phyloP scores from a whole-genome alignment of 2,329 filamentous ascomycete genomes.

The Hymenoscyphus fructigenus region DNA sequence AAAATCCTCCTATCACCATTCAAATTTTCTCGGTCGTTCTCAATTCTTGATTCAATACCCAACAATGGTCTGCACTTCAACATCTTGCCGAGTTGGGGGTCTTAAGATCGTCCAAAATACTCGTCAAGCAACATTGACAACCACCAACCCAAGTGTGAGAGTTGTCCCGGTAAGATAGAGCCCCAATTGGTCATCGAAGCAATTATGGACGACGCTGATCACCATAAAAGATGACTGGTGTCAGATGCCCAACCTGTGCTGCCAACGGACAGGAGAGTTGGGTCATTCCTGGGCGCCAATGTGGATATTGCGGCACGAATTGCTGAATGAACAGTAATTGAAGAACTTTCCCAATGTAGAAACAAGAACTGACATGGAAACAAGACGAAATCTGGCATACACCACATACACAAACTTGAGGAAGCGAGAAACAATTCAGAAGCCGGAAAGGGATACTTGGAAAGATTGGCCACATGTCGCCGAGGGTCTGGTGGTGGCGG shows the following conservation, averaged over 20 bases:
- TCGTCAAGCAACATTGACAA: conserved; percentile 12
- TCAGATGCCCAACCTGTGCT: conserved; percentile 52
- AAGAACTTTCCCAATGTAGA: background rate
- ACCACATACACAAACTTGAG: background rate
- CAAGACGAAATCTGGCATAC: background rate
- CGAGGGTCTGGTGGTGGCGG: background rate
- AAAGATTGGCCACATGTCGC: background rate
- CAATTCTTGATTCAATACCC: background rate
- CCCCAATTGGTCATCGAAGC: background rate
- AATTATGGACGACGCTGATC: background rate
- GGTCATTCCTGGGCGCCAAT: conserved; percentile 54
- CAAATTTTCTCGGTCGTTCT: background rate
- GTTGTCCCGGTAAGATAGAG: conserved; percentile 22
- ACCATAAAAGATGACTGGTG: conserved; percentile 46
- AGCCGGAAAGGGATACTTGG: background rate
- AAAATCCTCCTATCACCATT: background rate
- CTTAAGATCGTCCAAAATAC: conserved; percentile 1
- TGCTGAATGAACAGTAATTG: conserved; percentile 24
- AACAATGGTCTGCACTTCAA: conserved; percentile 20
- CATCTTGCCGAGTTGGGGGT: conserved; percentile 3
- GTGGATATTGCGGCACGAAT: conserved; percentile 49
- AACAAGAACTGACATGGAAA: conserved; percentile 12
- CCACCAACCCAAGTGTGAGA: conserved; percentile 18
- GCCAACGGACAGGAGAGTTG: conserved; percentile 51
- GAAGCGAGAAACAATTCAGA: background rate